Evolutionary conservation across 345 rosid genomes (phyloP).

Genomic region (Gynandropsis gynandra): DNA sequence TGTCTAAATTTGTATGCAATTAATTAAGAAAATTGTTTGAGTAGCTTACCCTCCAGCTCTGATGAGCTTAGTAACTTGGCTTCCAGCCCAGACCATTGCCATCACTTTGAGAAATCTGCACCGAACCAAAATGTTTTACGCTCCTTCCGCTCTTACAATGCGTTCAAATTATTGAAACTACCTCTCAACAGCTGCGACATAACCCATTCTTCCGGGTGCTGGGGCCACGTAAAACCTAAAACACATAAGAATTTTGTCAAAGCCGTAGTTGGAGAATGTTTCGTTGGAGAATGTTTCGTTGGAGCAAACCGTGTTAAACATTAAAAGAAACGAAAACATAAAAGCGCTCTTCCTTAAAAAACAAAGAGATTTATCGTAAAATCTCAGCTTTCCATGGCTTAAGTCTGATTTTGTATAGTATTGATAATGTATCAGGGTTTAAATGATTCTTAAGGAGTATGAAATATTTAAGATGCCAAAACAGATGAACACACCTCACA

Average conservation of each 20-base stretch:
- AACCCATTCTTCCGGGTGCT: slow-evolving; percentile 76
- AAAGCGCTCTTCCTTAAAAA: background rate
- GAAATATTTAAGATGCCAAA: too few relatives aligned
- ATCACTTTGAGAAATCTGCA: slow-evolving; percentile 80
- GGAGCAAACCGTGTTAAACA: background rate
- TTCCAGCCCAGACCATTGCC: slow-evolving; percentile 99
- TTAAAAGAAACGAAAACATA: background rate
- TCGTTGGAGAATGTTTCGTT: slow-evolving; percentile 17
- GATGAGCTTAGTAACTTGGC: slow-evolving; percentile 82
- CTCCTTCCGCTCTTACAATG: slow-evolving; percentile 14
- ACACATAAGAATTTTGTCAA: background rate
- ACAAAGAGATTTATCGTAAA: background rate
- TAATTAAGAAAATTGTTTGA: slow-evolving; percentile 2
- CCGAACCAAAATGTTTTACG: slow-evolving; percentile 14
- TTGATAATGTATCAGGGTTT: too few relatives aligned
- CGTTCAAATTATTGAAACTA: slow-evolving; percentile 21
- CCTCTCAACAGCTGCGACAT: slow-evolving; percentile 72
- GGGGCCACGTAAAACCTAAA: slow-evolving; percentile 84
- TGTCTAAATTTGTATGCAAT: slow-evolving; percentile 1
- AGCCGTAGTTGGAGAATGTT: slow-evolving; percentile 1
- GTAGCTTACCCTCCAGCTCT: slow-evolving; percentile 84
- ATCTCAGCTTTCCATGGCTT: too few relatives aligned
- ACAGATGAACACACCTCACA: too few relatives aligned
- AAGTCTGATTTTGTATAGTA: too few relatives aligned
- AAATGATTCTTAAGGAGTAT: too few relatives aligned